Percentiles rank a stretch among this genome's conserved stretches.
Conservation (phyloP, 2,329 filamentous ascomycete genomes). For the Dactylellina haptotyla region DNA sequence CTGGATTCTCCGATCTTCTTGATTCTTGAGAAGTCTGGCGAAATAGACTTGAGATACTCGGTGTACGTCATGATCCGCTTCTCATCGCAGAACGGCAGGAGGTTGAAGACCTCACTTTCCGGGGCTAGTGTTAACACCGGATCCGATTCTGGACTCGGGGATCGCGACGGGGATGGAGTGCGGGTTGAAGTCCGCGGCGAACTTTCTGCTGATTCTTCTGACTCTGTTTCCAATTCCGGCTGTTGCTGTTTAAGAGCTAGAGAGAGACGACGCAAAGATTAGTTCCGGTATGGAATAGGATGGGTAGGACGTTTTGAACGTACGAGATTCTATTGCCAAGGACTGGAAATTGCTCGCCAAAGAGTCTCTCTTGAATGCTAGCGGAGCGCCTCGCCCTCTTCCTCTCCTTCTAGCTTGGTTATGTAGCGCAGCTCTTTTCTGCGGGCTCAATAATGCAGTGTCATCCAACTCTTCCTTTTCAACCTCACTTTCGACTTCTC, state of each 20-base stretch:
- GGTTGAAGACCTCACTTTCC: slow-evolving; percentile 41
- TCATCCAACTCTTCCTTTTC: slow-evolving; percentile 35
- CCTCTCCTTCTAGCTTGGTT: slow-evolving; percentile 30
- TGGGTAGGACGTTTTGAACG: neutral
- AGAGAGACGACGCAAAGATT: neutral
- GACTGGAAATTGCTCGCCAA: neutral
- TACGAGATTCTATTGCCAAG: slow-evolving; percentile 21
- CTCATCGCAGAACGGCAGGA: slow-evolving; percentile 20
- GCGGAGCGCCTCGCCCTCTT: slow-evolving; percentile 8
- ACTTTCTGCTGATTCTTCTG: neutral
- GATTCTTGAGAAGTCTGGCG: slow-evolving; percentile 36
- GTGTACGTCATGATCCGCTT: slow-evolving; percentile 19
- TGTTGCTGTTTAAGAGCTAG: neutral
- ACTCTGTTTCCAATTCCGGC: too few relatives aligned
- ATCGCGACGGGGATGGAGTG: neutral
- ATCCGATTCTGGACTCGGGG: neutral
- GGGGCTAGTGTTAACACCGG: slow-evolving; percentile 2
- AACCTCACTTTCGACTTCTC: slow-evolving; percentile 1
- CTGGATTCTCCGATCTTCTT: slow-evolving; percentile 50
- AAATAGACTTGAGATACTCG: slow-evolving; percentile 31
- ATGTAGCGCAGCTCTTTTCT: slow-evolving; percentile 33
- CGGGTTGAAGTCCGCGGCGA: neutral
- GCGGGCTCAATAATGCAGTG: slow-evolving; percentile 24
- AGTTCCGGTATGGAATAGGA: neutral
- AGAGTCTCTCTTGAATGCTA: slow-evolving; percentile 1